Base-by-base conservation (phyloP, 306 rosid genomes). In the Betula pendula region DNA sequence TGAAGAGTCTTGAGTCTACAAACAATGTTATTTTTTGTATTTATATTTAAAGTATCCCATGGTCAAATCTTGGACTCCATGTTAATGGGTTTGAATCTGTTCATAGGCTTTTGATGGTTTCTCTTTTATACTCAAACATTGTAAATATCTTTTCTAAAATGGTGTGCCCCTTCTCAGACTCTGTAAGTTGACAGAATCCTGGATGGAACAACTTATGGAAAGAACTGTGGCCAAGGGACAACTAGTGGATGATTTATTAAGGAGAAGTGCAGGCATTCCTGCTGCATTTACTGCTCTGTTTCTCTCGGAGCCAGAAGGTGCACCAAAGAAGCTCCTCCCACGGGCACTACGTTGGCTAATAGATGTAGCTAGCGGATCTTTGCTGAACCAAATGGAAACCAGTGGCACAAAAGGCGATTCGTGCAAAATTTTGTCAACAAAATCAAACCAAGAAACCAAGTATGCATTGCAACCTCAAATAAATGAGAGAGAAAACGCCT, bases 221-320 rank as follows among this genome's bases (percentile, higher is more conserved):
- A 87, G 97, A 89, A 92, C 94, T 20, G 83, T 87, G 47, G 90
- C 97, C 80, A 90, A 89, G 87, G 96, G 91, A 65, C 99, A 95
- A 78, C 77, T 84, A 55, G 97, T 95, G 78, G 96, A 95, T 86
- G 94, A 92, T 86, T 87, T 95, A 78, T 79, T 95, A 80, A 90
- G 99, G 85, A 92, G 99, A 88, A 95, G 99, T 86, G 99, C 99
- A 29, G 97, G 99, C 78, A 95, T 95, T 88, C 99, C 99, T 63
- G 97, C 99, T 74, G 97, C 97, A 42, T 92, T 92, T 81, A 88
- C 71, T 33, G 99, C 99, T 83, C 81, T 95, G 10, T 95, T 95
- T 79, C 97, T 95, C 56, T 88, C 99, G n/a, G 99, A 95, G 90
- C 99, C 97, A 55, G 99, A 90, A 83, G 99, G 99, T 50, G 76